Base-by-base conservation (phyloP, 2,329 filamentous ascomycete species). In the Apiospora saccharicola region DNA sequence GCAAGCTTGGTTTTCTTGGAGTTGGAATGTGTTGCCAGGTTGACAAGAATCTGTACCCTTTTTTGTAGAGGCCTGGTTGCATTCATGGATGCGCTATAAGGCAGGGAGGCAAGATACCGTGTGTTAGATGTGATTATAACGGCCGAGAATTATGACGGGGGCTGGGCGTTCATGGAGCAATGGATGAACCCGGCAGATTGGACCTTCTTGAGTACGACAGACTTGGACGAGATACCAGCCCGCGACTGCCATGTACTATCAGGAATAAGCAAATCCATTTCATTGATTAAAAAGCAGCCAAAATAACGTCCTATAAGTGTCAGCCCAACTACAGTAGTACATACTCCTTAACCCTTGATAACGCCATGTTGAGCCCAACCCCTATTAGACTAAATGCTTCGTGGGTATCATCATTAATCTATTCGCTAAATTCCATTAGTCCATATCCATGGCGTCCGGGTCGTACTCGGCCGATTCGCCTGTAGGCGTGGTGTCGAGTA, bases 371-470 rank as follows among this genome's bases (percentile, higher is more conserved):
- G 24, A 46, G 43, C n/a, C 41, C 44, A 47, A 13, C 34, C 24
- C 30, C 10, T 47, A 34, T 49, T 41, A 13, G 19, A 41, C 19
- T 41, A 64, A 41, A 41, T 64, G 57, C 44, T 68, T 68, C 41
- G 43, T 68, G 67, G 67, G 67, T 68, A 68, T 68, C 67, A 26
- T 68, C 44, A 24, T 47, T 12, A 46, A 68, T 10, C 3, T 24
- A 7, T 61, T 61, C 53, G 46, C 69, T 51, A 53, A 57, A 43
- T 22, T 30, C 47, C 34, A 44, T 70, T 51, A 70, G 72, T 67
- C 78, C 79, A 80, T 88, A 73, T 90, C 91, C 77, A 93, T 82
- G 70, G 88, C 90, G 79, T 93, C 91, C 0, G 84, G 83, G 76
- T 92, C 89, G 68, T 86, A 78, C 46, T 82, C 80, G 30, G 30